Evolutionary conservation across 2,329 filamentous ascomycete species (phyloP), one percentile per base, ranked within the genome.

Genomic region (Spiromastix sp.): DNA sequence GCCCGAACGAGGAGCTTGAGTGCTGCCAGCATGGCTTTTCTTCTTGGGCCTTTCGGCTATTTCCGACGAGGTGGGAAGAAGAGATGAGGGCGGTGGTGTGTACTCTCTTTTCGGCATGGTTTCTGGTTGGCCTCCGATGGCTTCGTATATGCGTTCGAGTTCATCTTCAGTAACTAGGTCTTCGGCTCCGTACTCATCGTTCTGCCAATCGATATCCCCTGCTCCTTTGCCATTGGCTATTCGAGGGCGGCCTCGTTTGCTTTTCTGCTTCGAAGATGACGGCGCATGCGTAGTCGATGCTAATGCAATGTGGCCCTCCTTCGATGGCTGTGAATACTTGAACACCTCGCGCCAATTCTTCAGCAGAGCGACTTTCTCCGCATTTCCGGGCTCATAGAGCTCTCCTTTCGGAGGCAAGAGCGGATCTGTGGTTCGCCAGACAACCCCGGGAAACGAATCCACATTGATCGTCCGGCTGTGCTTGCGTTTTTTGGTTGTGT

Each of bases 301-400:
- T 18, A 24, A 26, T 10, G 28, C 16, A 13, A 18, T 30, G 19
- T 24, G 19, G 10, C 7, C n/a, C n/a, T 50, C 50, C 30, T 50
- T 48, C 12, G 47, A 46, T 4, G 54, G 56, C 34, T 59, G 50
- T 0, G 54, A 49, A 10, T 51, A 44, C 26, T 57, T 55, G 42
- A 67, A 66, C 2, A 64, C 44, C 37, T 66, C 59, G 13, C 61
- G 54, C 63, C 64, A 67, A 43, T 67, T 60, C 42, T 61, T 58
- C 31, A 67, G 48, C 12, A 68, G 41, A 2, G 64, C 54, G 1
- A 68, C 61, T 34, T 58, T 58, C 15, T 63, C 56, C 3, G 58
- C 59, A 3, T 57, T 47, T 3, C 61, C 62, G 0, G 57, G 57
- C 18, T 59, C 50, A 34, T 63, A 60, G 8, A 56, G 38, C 13